phyloP scores from a whole-genome alignment of 2,329 filamentous ascomycete genomes.

The Fusarium poae region DNA sequence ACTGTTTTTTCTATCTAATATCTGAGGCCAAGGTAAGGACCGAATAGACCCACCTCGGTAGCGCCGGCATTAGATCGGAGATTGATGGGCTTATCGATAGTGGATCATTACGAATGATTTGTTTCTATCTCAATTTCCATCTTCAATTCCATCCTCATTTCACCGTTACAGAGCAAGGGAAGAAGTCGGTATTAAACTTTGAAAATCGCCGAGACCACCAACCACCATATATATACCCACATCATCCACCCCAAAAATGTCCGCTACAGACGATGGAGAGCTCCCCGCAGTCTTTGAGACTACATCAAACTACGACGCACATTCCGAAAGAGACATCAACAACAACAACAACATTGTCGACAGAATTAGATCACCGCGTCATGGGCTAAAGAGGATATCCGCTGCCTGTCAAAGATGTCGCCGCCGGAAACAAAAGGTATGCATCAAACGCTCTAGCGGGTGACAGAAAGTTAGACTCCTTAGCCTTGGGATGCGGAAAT shows the following conservation, averaged over 20 bases:
- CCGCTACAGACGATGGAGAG: conserved; percentile 24
- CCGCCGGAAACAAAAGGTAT: conserved; percentile 43
- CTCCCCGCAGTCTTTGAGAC: conserved; percentile 30
- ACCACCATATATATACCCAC: no score
- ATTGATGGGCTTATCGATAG: conserved; percentile 23
- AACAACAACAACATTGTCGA: neutral
- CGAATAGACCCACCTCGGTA: conserved; percentile 14
- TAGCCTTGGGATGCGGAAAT: no score
- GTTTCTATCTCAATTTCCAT: conserved; percentile 7
- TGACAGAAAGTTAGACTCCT: no score
- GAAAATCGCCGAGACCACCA: no score
- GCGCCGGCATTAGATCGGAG: conserved; percentile 27
- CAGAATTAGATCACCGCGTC: conserved; percentile 24
- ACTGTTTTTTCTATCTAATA: no score
- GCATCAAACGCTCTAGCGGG: neutral
- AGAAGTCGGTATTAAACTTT: no score
- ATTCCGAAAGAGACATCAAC: conserved; percentile 20
- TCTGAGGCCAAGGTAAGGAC: no score
- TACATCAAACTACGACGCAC: conserved; percentile 11
- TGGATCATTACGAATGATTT: conserved; percentile 8
- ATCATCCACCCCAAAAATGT: conserved; percentile 11
- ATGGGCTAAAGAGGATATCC: conserved; percentile 39
- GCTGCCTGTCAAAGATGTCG: conserved; percentile 44
- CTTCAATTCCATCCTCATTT: no score
- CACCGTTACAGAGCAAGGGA: no score